Evolutionary conservation across 2,329 filamentous ascomycete genomes (phyloP), one percentile per base, ranked within the genome.

Genomic region (Ceratocystis diversiconidia): DNA sequence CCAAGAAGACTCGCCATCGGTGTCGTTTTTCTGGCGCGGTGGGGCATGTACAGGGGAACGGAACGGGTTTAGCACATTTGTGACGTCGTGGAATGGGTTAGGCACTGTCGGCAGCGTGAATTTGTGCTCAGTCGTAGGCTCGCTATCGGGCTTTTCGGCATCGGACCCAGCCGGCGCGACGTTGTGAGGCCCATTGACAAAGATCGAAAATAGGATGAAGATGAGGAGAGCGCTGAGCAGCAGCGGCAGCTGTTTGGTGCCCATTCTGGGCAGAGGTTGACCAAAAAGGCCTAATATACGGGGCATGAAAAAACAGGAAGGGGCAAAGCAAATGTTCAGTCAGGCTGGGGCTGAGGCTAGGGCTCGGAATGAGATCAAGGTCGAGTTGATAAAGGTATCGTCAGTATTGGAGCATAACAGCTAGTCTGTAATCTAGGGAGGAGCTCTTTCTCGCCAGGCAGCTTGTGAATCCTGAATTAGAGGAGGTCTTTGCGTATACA

Each of bases 1-100:
- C 92, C 92, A 97, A 67, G 85, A 86, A 43, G 88, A 86, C 68
- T 88, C 88, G 62, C 86, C 88, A 72, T 83, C 86, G 4, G 87
- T 88, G 72, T 89, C 92, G 74, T 92, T 90, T 69, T 85, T 83
- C 73, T 92, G 87, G 64, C 85, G 81, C 2, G 86, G 83, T 19
- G 88, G 88, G 68, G 85, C 82, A 73, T 95, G 90, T 10, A 85
- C 81, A 22, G 85, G 82, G 50, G 83, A 82, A 50, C 82, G 81
- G 74, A 92, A 92, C 0, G 86, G 87, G 70, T 86, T 87, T 69
- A 82, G 75, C 22, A 78, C 76, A 70, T 75, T 82, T 71, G 77
- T 81, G 36, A 77, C 69, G 43, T 77, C 75, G 61, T 73, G 69
- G 48, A 71, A 69, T 65, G 73, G 30, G 68, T 75, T 74, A 66